These are phyloP conservation scores for Boletus reticulatus DNA, from an alignment of 768 basidiomycete genomes.

Conservation along the genomic window DNA sequence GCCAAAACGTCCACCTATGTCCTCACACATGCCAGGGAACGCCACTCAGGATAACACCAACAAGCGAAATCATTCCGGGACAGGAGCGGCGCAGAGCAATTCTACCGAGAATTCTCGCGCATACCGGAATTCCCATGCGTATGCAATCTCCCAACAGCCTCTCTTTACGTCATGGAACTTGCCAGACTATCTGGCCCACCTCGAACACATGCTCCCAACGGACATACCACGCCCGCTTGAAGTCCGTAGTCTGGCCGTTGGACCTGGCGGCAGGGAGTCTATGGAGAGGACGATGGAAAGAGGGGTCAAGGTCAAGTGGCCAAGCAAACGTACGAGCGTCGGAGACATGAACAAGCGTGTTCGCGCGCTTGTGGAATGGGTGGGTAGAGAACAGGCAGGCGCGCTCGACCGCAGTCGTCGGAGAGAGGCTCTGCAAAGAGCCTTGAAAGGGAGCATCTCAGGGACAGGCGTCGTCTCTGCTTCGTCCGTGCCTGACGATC, in stretches of 20 bases:
- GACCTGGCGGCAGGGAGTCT: slow-evolving; percentile 47
- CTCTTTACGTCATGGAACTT: slow-evolving; percentile 85
- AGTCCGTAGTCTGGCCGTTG: slow-evolving; percentile 52
- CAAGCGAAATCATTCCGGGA: slow-evolving; percentile 47
- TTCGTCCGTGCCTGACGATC: slow-evolving; percentile 12
- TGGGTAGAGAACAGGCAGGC: slow-evolving; percentile 82
- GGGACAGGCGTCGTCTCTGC: slow-evolving; percentile 9
- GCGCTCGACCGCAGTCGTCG: slow-evolving; percentile 70
- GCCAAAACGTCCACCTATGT: slow-evolving; percentile 30
- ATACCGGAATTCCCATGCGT: slow-evolving; percentile 78
- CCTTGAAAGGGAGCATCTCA: slow-evolving; percentile 32
- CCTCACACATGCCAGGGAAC: slow-evolving; percentile 32
- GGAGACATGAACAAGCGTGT: slow-evolving; percentile 97
- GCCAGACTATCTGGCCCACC: slow-evolving; percentile 89
- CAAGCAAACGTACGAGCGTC: slow-evolving; percentile 91
- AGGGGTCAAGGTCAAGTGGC: slow-evolving; percentile 90
- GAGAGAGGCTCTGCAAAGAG: slow-evolving; percentile 62
- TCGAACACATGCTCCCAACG: slow-evolving; percentile 79
- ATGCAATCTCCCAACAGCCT: slow-evolving; percentile 75
- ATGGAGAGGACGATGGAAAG: slow-evolving; percentile 65
- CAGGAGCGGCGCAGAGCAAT: slow-evolving; percentile 35
- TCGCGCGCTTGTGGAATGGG: slow-evolving; percentile 86
- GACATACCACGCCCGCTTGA: slow-evolving; percentile 72
- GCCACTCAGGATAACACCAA: slow-evolving; percentile 43
- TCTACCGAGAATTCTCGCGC: slow-evolving; percentile 56